Evolutionary conservation across 2,329 filamentous ascomycete species (phyloP).

Genomic region (Calonectria hongkongensis): DNA sequence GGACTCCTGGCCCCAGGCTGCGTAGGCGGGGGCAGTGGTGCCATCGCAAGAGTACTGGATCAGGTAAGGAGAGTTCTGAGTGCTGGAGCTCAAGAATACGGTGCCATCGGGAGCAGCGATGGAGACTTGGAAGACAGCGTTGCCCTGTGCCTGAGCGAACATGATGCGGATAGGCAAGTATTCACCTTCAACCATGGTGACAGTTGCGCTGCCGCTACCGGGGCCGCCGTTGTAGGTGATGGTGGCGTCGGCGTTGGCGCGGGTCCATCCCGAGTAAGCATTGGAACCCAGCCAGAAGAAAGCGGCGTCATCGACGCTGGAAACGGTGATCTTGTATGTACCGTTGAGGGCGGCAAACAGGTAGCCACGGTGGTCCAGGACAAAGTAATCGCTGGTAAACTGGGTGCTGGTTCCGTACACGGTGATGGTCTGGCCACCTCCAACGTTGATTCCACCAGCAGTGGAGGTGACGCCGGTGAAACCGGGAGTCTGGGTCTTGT

Average conservation of each 20-base stretch:
- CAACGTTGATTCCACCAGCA: not conserved
- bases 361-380: slow-evolving; percentile 19
- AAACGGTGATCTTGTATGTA: not conserved
- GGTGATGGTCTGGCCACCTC: not conserved
- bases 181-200: not conserved
- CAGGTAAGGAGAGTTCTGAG: slow-evolving; percentile 11
- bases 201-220: not conserved
- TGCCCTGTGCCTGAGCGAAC: slow-evolving; percentile 10
- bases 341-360: slow-evolving; percentile 9
- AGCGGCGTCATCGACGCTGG: not conserved
- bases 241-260: slow-evolving; percentile 5
- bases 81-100: slow-evolving; percentile 14
- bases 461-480: not conserved
- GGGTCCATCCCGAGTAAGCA: slow-evolving; percentile 13
- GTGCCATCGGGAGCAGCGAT: slow-evolving; percentile 16
- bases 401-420: slow-evolving; percentile 11
- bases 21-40: slow-evolving; percentile 4
- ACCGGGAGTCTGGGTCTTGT: not conserved
- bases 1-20: slow-evolving; percentile 4
- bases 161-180: slow-evolving; percentile 14
- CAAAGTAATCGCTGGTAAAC: slow-evolving; percentile 14
- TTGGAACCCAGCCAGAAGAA: slow-evolving; percentile 13
- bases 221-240: slow-evolving; percentile 2
- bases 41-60: slow-evolving; percentile 17
- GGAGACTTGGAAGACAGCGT: slow-evolving; percentile 8